Evolutionary conservation across 345 rosid species (phyloP), one percentile per base, ranked within the genome.

Genomic region (Fremontodendron californicum): DNA sequence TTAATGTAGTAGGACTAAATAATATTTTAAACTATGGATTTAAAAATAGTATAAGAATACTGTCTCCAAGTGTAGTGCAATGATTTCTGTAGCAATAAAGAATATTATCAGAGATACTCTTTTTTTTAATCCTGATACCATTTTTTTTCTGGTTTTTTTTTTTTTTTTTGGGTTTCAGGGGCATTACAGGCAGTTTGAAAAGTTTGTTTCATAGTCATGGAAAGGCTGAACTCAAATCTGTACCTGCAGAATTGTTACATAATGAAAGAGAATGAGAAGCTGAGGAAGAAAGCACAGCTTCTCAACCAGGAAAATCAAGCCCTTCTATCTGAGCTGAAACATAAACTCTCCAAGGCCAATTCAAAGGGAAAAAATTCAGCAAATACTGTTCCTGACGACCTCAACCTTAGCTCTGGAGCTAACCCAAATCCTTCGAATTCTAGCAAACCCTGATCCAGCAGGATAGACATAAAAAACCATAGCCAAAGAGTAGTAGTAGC

Each of bases 221-320:
- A 96, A 73, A 96, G 89, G 81, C 80, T 92, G 86, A 96, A 96
- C 93, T 89, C 99, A 57, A 86, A 96, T 83, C 88, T 96, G 78
- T 92, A 87, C 87, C 76, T 92, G 60, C 91, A 92, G 80, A 92
- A 92, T 86, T 90, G 93, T 86, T 92, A 89, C 85, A 92, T 92
- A 73, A 88, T 92, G 87, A 92, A 89, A 75, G 97, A 92, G 77
- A 92, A 92, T 45, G 99, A 96, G 82, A 93, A 86, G 88, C 86
- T 93, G 79, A 91, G 93, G 91, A 92, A 93, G 97, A 96, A 93
- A 83, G 99, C 99, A 57, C 98, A 96, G 91, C 83, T 91, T 77
- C 92, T 96, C 64, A 92, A 96, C 89, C 95, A 96, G 80, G 99
- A 96, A 90, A 96, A 96, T 81, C 98, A 96, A 77, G 97, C 93